Base-by-base conservation (phyloP, 202 grass and related monocot species). In the Digitaria exilis region DNA sequence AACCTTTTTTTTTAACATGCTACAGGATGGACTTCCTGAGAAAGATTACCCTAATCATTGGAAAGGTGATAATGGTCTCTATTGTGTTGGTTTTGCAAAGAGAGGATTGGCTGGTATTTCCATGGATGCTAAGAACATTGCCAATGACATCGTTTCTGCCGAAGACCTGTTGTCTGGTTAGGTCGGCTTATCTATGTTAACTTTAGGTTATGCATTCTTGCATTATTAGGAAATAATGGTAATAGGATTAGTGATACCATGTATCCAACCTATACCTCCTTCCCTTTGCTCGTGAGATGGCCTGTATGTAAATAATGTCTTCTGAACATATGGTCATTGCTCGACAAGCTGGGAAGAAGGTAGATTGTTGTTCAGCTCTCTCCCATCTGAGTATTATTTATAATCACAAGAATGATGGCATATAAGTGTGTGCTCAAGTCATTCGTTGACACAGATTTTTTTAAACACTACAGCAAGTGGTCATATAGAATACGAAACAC, bases 61-160 rank as follows among this genome's bases (percentile, higher is more conserved):
- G 87, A 89, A 78, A 72, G 42, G 87, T 32, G 73, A 55, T 39
- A 73, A 83, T 31, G 72, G 65, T 3, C 63, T 90, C 31, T 86
- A 90, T 18, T 86, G 52, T n/a, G 64, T 17, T 24, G 87, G 83
- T 14, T 81, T 82, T n/a, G 21, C 14, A 2, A 69, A 61, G 2
- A 86, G 54, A 55, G 87, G 83, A 29, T 67, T 90, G 37, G 48
- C 54, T 19, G 24, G 71, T 35, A 64, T 73, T 51, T 37, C 64
- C 3, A 55, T 32, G 49, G 71, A 88, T 78, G 86, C 80, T 15
- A 58, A 63, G 5, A 56, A 72, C 5, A 84, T 72, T 19, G 86
- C 65, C 5, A 34, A 88, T 84, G 63, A 84, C 31, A 48, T 87
- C 0, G 11, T 25, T 9, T 57, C 55, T 57, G 1, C 56, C 14